phyloP scores from a whole-genome alignment of 148 eudicot genomes.

The Dianthus caryophyllus region DNA sequence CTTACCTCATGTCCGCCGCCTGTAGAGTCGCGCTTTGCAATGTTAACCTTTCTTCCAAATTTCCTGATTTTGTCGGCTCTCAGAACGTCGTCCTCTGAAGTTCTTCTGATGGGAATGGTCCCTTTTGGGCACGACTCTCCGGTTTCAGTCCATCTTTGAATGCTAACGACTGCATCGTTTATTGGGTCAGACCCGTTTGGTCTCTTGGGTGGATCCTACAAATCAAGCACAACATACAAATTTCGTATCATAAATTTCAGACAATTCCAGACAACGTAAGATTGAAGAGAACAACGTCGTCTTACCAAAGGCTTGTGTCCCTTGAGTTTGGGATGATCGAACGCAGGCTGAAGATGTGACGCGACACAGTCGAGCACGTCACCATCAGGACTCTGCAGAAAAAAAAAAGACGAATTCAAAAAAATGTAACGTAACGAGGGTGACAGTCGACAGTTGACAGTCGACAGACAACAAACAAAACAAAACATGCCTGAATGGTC shows the following conservation, averaged over 20 bases:
- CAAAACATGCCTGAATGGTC: conserved; percentile 63
- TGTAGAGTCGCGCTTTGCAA: conserved; percentile 58
- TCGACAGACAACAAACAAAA: background rate
- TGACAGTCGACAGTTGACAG: background rate
- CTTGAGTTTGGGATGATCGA: conserved; percentile 87
- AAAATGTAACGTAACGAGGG: background rate
- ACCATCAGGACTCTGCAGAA: conserved; percentile 87
- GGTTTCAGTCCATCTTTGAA: conserved; percentile 61
- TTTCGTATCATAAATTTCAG: no score
- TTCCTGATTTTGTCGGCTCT: conserved; percentile 55
- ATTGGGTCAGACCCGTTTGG: conserved; percentile 47
- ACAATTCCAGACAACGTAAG: no score
- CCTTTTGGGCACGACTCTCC: conserved; percentile 92
- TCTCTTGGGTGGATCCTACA: conserved; percentile 80
- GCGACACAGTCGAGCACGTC: conserved; percentile 84
- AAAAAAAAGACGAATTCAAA: background rate
- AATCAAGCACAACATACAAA: conserved; percentile 6
- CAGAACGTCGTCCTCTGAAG: conserved; percentile 62
- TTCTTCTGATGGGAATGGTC: conserved; percentile 85
- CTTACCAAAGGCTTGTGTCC: conserved; percentile 75
- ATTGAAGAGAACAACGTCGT: no score
- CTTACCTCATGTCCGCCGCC: conserved; percentile 90
- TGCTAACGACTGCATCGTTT: conserved; percentile 31
- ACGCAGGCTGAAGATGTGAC: conserved; percentile 94
- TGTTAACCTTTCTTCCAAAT: conserved; percentile 69